Base-by-base conservation (phyloP, 768 basidiomycete genomes). In the Auriscalpium orientale region DNA sequence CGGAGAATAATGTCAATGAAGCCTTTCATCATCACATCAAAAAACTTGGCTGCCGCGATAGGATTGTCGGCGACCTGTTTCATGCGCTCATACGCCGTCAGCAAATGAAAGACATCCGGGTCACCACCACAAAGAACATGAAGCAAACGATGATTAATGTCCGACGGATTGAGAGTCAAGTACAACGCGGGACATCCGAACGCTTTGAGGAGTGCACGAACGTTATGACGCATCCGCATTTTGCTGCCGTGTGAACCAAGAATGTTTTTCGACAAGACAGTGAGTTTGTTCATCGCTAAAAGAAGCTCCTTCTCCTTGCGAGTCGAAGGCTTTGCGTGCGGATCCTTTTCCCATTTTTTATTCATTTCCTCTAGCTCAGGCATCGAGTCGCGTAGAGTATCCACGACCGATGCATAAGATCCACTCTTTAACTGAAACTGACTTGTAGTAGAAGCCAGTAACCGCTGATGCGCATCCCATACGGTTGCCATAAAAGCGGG, bases 71-170 rank as follows among this genome's bases (percentile, higher is more conserved):
- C 76, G 3, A 79, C 51, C 0, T 74, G 52, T 3, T 66, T 43
- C 0, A 71, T 36, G 43, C 76, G 75, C n/a, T 74, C 62, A 47
- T 71, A 75, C 50, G 65, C 60, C 0, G 62, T 51, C 0, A 65
- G 13, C 0, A 74, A 46, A 9, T 69, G 54, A 43, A 76, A 71
- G 12, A 76, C 48, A 55, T 77, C 67, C 9, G 74, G 72, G 0
- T 76, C 68, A 2, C 21, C 33, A 0, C 77, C 75, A 0, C 67
- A 66, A 0, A 78, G 49, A 51, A 78, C 69, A 35, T 70, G 68
- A 1, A 80, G 67, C 2, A 79, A 1, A 1, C 75, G 76, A 62
- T 73, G 75, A 40, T 74, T 68, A 0, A 74, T 59, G 54, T 76
- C 75, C 16, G 70, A 68, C 18, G 77, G 77, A 64, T 78, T 78